A percentile compares a stretch with the other conserved stretches of the same genome.
Conservation (phyloP, 1,139 yeast species). For the Zygoascus sp. region DNA sequence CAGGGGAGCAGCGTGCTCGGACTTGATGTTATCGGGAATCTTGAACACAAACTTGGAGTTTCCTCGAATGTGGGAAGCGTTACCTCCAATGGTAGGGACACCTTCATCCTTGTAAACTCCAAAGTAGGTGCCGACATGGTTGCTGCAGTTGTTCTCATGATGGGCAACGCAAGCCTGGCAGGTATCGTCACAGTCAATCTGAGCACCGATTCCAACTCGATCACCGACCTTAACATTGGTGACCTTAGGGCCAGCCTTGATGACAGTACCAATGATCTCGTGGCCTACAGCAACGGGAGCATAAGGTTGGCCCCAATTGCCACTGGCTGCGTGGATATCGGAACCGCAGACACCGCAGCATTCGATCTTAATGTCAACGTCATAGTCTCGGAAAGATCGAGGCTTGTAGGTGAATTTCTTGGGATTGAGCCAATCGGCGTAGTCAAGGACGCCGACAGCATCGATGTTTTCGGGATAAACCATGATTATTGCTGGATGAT, state of each 20-base stretch:
- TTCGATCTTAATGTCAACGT: constrained; percentile 44
- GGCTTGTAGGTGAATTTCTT: constrained; percentile 8
- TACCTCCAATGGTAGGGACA: constrained; percentile 47
- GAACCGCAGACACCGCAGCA: constrained; percentile 63
- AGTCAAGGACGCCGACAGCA: constrained; percentile 1
- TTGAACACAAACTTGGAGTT: constrained; percentile 51
- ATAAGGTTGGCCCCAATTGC: constrained; percentile 40
- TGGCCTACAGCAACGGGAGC: constrained; percentile 42
- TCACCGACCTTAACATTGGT: constrained; percentile 90
- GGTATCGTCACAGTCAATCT: constrained; percentile 49
- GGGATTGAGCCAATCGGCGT: constrained; percentile 4
- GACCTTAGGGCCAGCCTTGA: constrained; percentile 68
- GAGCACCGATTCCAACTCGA: constrained; percentile 53
- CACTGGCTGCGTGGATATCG: constrained; percentile 46
- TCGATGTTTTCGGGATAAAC: constrained; percentile 5
- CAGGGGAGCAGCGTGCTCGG: constrained; percentile 54
- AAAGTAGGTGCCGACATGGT: constrained; percentile 17
- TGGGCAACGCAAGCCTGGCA: constrained; percentile 44
- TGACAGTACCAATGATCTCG: constrained; percentile 55
- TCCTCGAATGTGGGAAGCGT: constrained; percentile 53
- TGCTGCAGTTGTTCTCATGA: constrained; percentile 49
- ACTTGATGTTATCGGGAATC: constrained; percentile 50
- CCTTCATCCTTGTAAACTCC: constrained; percentile 6
- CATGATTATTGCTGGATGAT: neutral
- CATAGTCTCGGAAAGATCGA: constrained; percentile 16